Conservation (phyloP, 257 asterid species). For the Petunia axillaris region DNA sequence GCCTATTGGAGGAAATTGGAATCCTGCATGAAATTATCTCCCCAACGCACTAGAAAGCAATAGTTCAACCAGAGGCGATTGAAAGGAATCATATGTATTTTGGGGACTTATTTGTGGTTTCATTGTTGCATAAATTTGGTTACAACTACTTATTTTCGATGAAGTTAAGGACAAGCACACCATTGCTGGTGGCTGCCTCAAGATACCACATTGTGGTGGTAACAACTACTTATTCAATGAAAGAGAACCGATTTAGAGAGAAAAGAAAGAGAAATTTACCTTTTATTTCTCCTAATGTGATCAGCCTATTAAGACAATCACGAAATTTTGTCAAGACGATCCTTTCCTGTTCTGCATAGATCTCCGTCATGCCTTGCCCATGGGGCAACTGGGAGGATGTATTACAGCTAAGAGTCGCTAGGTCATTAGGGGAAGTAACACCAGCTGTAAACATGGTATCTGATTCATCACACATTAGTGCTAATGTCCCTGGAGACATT, state of each 20-base stretch:
- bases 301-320: constrained; percentile 89
- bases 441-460: constrained; percentile 66
- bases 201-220: background rate
- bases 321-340: constrained; percentile 81
- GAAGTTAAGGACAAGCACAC: background rate
- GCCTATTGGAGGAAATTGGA: background rate
- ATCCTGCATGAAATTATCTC: background rate
- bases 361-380: constrained; percentile 62
- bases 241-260: constrained; percentile 7
- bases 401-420: constrained; percentile 41
- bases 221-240: constrained; percentile 19
- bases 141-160: constrained; percentile 14
- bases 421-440: constrained; percentile 53
- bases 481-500: constrained; percentile 93
- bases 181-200: too few relatives aligned
- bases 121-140: background rate
- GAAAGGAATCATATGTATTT: background rate
- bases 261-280: constrained; percentile 51
- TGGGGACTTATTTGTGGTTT: background rate
- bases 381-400: constrained; percentile 51
- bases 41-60: background rate
- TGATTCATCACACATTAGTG: constrained; percentile 94
- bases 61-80: background rate
- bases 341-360: constrained; percentile 87
- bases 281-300: constrained; percentile 88